Evolutionary conservation across 306 rosid species (phyloP), one percentile per base, ranked within the genome.

Genomic region (Abrus pulchellus): DNA sequence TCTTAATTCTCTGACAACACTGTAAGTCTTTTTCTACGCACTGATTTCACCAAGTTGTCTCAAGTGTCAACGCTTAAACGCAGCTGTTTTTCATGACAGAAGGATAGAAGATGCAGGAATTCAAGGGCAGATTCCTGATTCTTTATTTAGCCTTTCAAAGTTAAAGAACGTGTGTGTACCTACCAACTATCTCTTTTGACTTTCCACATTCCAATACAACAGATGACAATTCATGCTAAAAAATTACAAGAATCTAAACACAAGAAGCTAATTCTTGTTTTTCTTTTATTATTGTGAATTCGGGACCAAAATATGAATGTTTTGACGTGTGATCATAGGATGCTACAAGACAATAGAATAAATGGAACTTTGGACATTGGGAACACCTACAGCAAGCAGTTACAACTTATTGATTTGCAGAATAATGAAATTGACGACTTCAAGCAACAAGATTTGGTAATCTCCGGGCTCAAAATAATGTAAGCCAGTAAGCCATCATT

Each of bases 41-140:
- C 0, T 50, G 20, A 55, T 55, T 55, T 2, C 33, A 55, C 29
- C 30, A 54, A 54, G 7, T n/a, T 54, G 29, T 53, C 9, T 54
- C 9, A 20, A 36, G 14, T 59, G 65, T 59, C 40, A 9, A 29
- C 6, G n/a, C 55, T 50, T 50, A 11, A 50, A 50, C 6, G 11
- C 38, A 7, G 2, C 9, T 56, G 20, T 59, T 6, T 56, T 29
- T 29, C 40, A 59, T 59, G 40, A 29, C 65, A 59, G 65, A 3
- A 59, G 9, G 40, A 59, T 59, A 40, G 65, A 8, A 59, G 30
- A 59, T n/a, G 9, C 65, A 59, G 40, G 40, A 30, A 38, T 59
- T 29, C 36, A 30, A 59, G 65, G 65, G 1, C 65, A 59, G 65
- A 30, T 59, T 59, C 65, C 65, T 59, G 40, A 59, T 59, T 59